phyloP scores from a whole-genome alignment of 495 filamentous ascomycete genomes.

The Talaromyces liani region DNA sequence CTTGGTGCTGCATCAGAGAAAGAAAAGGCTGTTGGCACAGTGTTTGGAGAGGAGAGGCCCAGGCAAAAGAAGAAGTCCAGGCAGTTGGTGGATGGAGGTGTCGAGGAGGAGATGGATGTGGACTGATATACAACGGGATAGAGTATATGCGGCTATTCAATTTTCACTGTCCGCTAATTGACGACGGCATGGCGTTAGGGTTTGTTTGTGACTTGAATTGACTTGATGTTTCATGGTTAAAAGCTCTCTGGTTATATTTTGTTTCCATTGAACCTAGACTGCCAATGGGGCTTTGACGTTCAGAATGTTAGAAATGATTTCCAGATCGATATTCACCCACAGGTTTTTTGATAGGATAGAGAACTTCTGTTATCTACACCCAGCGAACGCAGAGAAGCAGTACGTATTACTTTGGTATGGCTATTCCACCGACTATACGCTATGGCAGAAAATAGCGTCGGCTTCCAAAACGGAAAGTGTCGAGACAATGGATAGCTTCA shows the following conservation, averaged over 20 bases:
- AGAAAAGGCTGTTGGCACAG: slow-evolving; percentile 21
- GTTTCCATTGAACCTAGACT: neutral
- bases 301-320: neutral
- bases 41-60: slow-evolving; percentile 44
- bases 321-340: neutral
- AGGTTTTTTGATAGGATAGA: neutral
- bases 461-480: neutral
- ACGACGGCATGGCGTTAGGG: slow-evolving; percentile 4
- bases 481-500: neutral
- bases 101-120: slow-evolving; percentile 64
- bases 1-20: slow-evolving; percentile 25
- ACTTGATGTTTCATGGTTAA: neutral
- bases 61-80: slow-evolving; percentile 53
- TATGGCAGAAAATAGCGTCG: neutral
- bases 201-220: neutral
- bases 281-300: neutral
- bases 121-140: slow-evolving; percentile 40
- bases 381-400: neutral
- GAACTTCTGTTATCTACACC: neutral
- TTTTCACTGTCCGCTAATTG: neutral
- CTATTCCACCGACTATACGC: neutral
- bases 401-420: neutral
- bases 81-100: slow-evolving; percentile 58
- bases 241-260: neutral
- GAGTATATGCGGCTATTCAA: neutral